A percentile compares a stretch with the other conserved stretches of the same genome.
Conservation (phyloP, 495 filamentous ascomycete genomes). For the Aspergillus indologenus region DNA sequence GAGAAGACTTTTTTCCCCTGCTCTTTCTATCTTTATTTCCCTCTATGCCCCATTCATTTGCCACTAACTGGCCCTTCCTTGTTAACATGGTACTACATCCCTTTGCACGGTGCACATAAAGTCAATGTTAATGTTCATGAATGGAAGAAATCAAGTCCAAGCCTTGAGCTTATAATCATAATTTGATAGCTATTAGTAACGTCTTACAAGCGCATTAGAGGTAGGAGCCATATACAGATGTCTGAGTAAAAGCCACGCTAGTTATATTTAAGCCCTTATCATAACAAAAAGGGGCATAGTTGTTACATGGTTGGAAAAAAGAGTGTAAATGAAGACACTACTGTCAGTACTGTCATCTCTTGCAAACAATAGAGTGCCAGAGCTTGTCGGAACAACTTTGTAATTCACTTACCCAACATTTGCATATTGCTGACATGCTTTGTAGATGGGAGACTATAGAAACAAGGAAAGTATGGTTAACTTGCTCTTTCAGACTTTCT, state of each 20-base stretch:
- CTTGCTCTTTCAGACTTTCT: neutral
- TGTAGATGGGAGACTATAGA: no score
- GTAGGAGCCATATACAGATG: no score
- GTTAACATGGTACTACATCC: no score
- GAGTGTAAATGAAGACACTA: no score
- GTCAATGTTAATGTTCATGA: neutral
- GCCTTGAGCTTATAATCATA: neutral
- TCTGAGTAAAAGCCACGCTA: neutral
- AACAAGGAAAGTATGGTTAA: neutral
- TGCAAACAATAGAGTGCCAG: no score
- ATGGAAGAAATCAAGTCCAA: neutral
- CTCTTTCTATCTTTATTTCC: neutral
- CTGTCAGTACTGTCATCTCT: no score
- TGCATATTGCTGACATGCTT: constrained; percentile 1
- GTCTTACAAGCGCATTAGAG: neutral
- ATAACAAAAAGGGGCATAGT: no score
- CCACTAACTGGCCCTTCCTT: neutral
- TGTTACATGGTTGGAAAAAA: no score
- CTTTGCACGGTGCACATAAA: neutral
- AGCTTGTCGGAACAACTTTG: no score
- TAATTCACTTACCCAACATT: no score
- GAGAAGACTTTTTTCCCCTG: neutral
- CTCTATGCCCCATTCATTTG: no score
- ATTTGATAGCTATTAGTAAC: neutral
- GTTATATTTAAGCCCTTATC: constrained; percentile 5